Percentiles rank a stretch among this genome's conserved stretches.
phyloP scores from a whole-genome alignment of 495 filamentous ascomycete genomes.

The Alectoria sarmentosa region DNA sequence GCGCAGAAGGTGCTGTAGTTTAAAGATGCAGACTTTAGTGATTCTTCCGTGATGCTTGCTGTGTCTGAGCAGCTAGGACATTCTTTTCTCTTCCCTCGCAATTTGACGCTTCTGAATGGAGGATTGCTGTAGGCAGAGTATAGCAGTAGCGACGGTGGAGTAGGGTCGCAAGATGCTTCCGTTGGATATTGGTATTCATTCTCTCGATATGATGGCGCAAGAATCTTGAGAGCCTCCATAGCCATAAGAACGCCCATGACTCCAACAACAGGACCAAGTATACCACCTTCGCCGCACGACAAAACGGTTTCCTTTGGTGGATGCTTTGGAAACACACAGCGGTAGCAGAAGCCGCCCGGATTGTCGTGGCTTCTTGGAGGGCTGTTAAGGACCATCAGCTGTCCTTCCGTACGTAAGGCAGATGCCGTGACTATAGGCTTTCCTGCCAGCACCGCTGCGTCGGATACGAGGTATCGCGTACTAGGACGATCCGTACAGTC shows the following conservation, averaged over 20 bases:
- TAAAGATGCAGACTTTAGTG: conserved; percentile 53
- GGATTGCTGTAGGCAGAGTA: conserved; percentile 66
- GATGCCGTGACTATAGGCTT: conserved; percentile 87
- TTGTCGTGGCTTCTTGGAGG: conserved; percentile 41
- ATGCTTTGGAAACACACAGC: conserved; percentile 84
- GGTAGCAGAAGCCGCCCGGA: conserved; percentile 62
- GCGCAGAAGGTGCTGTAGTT: conserved; percentile 83
- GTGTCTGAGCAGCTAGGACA: conserved; percentile 70
- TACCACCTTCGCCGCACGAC: conserved; percentile 85
- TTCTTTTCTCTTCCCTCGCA: conserved; percentile 55
- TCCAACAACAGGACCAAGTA: conserved; percentile 87
- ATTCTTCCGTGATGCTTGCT: conserved; percentile 53
- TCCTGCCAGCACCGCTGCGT: conserved; percentile 68
- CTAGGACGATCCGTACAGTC: conserved; percentile 94
- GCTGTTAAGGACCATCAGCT: conserved; percentile 71
- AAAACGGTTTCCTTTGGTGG: conserved; percentile 71
- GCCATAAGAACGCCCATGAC: conserved; percentile 92
- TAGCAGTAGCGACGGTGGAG: conserved; percentile 44
- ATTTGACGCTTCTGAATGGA: conserved; percentile 63
- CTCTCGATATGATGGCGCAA: conserved; percentile 34
- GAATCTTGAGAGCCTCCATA: conserved; percentile 77
- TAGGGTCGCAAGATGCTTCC: conserved; percentile 31
- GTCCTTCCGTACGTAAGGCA: conserved; percentile 77
- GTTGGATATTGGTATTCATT: not conserved
- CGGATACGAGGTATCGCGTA: conserved; percentile 87